Base-by-base conservation (phyloP, 129 eudicot species). In the Gnaphalium uliginosum region DNA sequence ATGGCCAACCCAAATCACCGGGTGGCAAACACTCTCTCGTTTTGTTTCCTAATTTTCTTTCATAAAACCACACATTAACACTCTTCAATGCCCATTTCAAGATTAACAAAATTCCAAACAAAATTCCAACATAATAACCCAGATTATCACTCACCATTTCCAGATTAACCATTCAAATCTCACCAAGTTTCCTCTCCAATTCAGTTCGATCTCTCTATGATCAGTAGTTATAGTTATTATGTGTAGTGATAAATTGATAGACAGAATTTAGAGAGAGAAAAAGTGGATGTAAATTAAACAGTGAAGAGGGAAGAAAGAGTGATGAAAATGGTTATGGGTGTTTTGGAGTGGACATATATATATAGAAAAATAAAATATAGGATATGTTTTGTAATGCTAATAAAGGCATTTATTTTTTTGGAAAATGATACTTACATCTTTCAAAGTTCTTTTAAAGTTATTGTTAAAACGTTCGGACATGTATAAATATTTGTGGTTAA, bases 1-100 rank as follows among this genome's bases (percentile, higher is more conserved):
- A 81, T 30, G 97, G 97, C 93, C 87, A 87, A 1, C 97, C 96
- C 10, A 83, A 23, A 77, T 89, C 96, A 68, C 96, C 96, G 5
- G 97, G 97, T 17, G 96, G 97, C 76, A 92, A 75, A 11, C 63
- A 25, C 46, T 46, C 78, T 68, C 80, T 78, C 43, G 8, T 72
- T 69, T 79, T 89, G 9, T 78, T 77, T 30, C 83, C 96, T 72
- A 89, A 81, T 43, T 79, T 72, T 18, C 70, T 43, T 79, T 89
- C 96, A 68, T 80, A 84, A 8, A 80, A 29, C 96, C 93, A 92
- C 67, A 64, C 21, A 66, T 89, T 89, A 66, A 86, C 69, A 60
- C 69, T 82, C 53, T 46, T 66, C 50, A 89, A 68, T 59, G 77
- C 73, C 88, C 86, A 80, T 70, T 73, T 86, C 72, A 83, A 1